Base-by-base conservation (phyloP, 2,329 filamentous ascomycete genomes). In the Penicillium hesseltinei region DNA sequence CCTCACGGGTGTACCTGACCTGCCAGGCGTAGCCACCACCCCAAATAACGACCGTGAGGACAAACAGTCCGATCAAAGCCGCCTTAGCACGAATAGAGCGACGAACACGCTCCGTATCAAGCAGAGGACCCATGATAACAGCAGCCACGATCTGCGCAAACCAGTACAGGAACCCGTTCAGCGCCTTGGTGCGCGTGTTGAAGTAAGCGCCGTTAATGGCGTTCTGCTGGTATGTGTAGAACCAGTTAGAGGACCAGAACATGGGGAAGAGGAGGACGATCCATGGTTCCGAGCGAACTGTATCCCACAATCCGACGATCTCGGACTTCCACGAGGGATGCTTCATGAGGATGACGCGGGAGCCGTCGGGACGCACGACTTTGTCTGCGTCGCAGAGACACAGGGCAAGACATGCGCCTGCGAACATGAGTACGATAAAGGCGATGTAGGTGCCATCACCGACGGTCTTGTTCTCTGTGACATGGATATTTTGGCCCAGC, bases 301-400 rank as follows among this genome's bases (percentile, higher is more conserved):
- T 90, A 70, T 92, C 82, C 74, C 81, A 87, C 2, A 96, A 83
- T 47, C 91, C 91, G 21, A 82, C 61, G 60, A 95, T 73, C 77
- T 96, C 91, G 5, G 88, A 86, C 69, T 84, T 83, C 89, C 89
- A 94, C 54, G 88, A 89, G 3, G 91, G 91, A 73, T 93, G 88
- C 80, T 93, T 92, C 88, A 92, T 94, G 60, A 92, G 75, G 62
- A 95, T 90, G 69, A 95, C 86, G 56, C 84, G 82, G 58, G 88
- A 88, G 58, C 90, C 90, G 71, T 96, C 91, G 25, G 82, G 77
- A 55, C 92, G 90, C 57, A 90, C 77, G 56, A 96, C 83, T 52
- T 84, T 82, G 65, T 82, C 82, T 25, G 89, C 88, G 65, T 93
- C 84, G 70, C 86, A 86, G 10, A 95, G 82, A 49, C 81, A 80